These are phyloP conservation scores for Pichia californica DNA, from an alignment of 805 yeast species.

Conservation along the genomic window DNA sequence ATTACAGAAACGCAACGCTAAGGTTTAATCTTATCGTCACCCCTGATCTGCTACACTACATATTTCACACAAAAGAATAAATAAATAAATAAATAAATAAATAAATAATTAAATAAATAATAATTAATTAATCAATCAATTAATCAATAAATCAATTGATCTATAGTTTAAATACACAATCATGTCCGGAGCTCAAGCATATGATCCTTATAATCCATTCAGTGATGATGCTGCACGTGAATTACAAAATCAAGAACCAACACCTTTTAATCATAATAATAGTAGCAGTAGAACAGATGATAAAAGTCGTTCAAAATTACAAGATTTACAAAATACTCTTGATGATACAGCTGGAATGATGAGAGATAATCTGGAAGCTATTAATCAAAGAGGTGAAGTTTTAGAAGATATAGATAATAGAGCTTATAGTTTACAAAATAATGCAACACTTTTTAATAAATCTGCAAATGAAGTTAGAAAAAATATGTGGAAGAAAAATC, in stretches of 20 bases:
- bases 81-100: too few species aligned
- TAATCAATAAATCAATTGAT: too few species aligned
- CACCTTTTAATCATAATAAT: slow-evolving; percentile 7
- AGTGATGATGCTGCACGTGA: slow-evolving; percentile 25
- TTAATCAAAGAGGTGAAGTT: slow-evolving; percentile 91
- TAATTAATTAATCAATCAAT: neutral
- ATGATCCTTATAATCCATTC: slow-evolving; percentile 32
- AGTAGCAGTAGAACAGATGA: slow-evolving; percentile 2
- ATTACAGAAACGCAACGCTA: too few species aligned
- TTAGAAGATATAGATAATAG: slow-evolving; percentile 87
- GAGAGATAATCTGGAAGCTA: slow-evolving; percentile 95
- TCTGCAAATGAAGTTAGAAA: slow-evolving; percentile 97
- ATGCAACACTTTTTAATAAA: slow-evolving; percentile 91
- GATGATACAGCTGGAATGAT: slow-evolving; percentile 89
- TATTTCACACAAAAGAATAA: too few species aligned
- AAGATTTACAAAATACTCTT: slow-evolving; percentile 27
- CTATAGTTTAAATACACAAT: too few species aligned
- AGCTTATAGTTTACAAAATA: slow-evolving; percentile 85
- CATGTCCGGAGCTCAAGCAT: slow-evolving; percentile 30
- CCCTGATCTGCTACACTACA: too few species aligned
- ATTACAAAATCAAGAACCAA: slow-evolving; percentile 16
- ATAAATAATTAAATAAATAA: too few species aligned
- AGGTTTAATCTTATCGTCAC: too few species aligned
- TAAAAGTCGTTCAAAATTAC: slow-evolving; percentile 20
- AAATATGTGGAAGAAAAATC: slow-evolving; percentile 98